phyloP scores from a whole-genome alignment of 2,329 filamentous ascomycete genomes.

The Stylonectria norvegica region DNA sequence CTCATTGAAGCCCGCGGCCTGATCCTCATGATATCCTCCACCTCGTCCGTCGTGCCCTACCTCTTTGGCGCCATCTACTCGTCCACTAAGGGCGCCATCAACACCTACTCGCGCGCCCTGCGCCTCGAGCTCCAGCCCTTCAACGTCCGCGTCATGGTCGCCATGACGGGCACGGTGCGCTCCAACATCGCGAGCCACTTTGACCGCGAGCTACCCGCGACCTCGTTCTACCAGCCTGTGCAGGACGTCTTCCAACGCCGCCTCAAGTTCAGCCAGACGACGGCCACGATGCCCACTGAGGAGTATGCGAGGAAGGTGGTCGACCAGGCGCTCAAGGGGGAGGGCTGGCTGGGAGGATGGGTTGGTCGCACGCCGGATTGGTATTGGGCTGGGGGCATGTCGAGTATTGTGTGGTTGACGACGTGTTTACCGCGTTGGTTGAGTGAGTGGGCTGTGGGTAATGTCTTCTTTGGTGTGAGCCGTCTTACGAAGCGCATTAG shows the following conservation, averaged over 20 bases:
- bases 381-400: slow-evolving; percentile 35
- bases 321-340: slow-evolving; percentile 38
- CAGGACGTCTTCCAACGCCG: slow-evolving; percentile 45
- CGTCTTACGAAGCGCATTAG: slow-evolving; percentile 23
- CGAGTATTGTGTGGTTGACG: slow-evolving; percentile 26
- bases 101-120: slow-evolving; percentile 50
- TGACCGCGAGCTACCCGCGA: slow-evolving; percentile 40
- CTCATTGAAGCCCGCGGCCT: slow-evolving; percentile 50
- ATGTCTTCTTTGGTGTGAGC: slow-evolving; percentile 30
- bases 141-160: slow-evolving; percentile 55
- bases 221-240: slow-evolving; percentile 47
- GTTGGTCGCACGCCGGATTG: slow-evolving; percentile 33
- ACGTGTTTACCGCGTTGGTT: slow-evolving; percentile 26
- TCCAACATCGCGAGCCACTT: slow-evolving; percentile 46
- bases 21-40: slow-evolving; percentile 54
- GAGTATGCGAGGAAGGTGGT: slow-evolving; percentile 44
- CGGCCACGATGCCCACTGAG: slow-evolving; percentile 42
- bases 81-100: slow-evolving; percentile 54
- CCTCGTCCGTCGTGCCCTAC: slow-evolving; percentile 49
- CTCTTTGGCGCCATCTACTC: slow-evolving; percentile 53
- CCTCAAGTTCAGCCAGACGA: slow-evolving; percentile 48
- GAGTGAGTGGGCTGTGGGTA: slow-evolving; percentile 26
- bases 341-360: slow-evolving; percentile 33
- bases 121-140: slow-evolving; percentile 53
- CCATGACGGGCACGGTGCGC: slow-evolving; percentile 51